Evolutionary conservation across 225 moss, liverwort and hornwort species (phyloP).

Genomic region (Bryoerythrophyllum caledonicum): DNA sequence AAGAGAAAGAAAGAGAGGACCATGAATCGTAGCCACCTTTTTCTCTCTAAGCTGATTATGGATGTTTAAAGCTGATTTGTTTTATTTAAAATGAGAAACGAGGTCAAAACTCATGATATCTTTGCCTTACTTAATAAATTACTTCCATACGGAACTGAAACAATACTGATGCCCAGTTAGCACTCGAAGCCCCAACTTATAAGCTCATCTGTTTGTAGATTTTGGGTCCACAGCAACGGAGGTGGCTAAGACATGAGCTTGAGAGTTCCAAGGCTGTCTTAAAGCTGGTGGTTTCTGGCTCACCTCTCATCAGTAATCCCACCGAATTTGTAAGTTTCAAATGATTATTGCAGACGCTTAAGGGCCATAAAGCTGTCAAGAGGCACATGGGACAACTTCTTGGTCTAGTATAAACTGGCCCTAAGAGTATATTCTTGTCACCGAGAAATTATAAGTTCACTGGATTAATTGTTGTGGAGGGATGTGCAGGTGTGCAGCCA

Average conservation of each 20-base stretch:
- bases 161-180: constrained; percentile 13
- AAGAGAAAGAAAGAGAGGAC: too few species aligned
- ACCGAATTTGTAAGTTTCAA: constrained; percentile 63
- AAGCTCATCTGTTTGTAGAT: constrained; percentile 47
- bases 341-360: background rate
- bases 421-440: background rate
- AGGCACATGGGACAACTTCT: too few species aligned
- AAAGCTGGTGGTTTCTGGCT: constrained; percentile 90
- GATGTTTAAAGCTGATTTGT: too few species aligned
- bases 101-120: too few species aligned
- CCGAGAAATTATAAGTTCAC: background rate
- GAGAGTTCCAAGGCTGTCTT: constrained; percentile 64
- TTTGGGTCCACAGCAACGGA: constrained; percentile 76
- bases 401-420: too few species aligned
- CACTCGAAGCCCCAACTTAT: constrained; percentile 7
- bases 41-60: too few species aligned
- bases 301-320: constrained; percentile 87
- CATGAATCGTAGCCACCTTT: too few species aligned
- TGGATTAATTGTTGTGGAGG: constrained; percentile 2
- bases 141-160: too few species aligned
- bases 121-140: too few species aligned
- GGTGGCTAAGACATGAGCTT: constrained; percentile 79
- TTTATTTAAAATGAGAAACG: too few species aligned
- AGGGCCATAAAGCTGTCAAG: too few species aligned
- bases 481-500: constrained; percentile 69